Conservation (phyloP, 192 early-diverging fungal species). For the Umbelopsis isabellina region DNA sequence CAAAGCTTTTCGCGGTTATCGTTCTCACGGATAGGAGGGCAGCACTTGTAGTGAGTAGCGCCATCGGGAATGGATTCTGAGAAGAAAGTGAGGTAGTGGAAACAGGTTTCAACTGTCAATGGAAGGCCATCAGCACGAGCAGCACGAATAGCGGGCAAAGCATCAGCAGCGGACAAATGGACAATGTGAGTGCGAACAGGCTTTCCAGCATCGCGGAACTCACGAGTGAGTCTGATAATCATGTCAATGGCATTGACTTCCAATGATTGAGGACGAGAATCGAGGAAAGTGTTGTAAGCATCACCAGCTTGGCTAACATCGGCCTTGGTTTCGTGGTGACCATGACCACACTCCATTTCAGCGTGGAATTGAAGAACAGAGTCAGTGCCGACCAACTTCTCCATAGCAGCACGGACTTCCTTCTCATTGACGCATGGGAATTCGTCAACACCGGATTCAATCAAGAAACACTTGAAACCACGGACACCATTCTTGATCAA, state of each 20-base stretch:
- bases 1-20: slow-evolving; percentile 71
- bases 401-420: slow-evolving; percentile 69
- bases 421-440: slow-evolving; percentile 79
- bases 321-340: slow-evolving; percentile 28
- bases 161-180: slow-evolving; percentile 78
- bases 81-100: slow-evolving; percentile 75
- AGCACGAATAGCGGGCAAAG: slow-evolving; percentile 69
- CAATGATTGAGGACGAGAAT: slow-evolving; percentile 70
- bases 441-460: slow-evolving; percentile 83
- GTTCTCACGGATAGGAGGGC: slow-evolving; percentile 77
- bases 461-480: slow-evolving; percentile 87
- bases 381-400: slow-evolving; percentile 44
- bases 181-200: slow-evolving; percentile 80
- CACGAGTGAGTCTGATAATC: slow-evolving; percentile 68
- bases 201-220: slow-evolving; percentile 57
- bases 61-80: slow-evolving; percentile 69
- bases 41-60: slow-evolving; percentile 85
- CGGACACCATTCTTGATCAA: slow-evolving; percentile 71
- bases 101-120: slow-evolving; percentile 83
- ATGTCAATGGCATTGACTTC: slow-evolving; percentile 77
- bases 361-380: slow-evolving; percentile 80
- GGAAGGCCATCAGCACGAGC: slow-evolving; percentile 71
- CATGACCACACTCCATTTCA: slow-evolving; percentile 55
- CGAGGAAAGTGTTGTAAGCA: slow-evolving; percentile 67
- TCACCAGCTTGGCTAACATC: slow-evolving; percentile 53